A percentile compares a stretch with the other conserved stretches of the same genome.
Conservation (phyloP, 768 basidiomycete species). For the Strobilomyces dryophilus region DNA sequence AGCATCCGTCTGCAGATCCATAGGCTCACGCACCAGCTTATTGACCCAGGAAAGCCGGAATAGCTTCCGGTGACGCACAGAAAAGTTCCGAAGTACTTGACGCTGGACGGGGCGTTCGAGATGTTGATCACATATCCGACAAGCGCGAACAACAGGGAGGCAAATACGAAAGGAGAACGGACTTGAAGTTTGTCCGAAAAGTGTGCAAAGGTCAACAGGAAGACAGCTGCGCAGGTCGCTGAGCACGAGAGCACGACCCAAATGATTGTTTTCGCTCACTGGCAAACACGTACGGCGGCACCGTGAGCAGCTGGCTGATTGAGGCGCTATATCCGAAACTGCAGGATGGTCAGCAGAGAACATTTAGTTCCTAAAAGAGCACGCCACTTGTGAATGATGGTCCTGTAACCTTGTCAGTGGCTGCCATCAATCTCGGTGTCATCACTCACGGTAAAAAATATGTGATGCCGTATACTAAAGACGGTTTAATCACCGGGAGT, state of each 20-base stretch:
- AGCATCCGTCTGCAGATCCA: not conserved
- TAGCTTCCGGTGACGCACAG: not conserved
- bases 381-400: not conserved
- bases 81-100: conserved; percentile 5
- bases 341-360: not conserved
- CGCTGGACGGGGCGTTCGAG: not conserved
- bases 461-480: conserved; percentile 1
- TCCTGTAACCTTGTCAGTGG: not conserved
- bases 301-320: conserved; percentile 1
- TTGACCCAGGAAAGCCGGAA: not conserved
- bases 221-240: not conserved
- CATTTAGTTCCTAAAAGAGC: no score
- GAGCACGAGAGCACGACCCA: not conserved
- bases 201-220: not conserved
- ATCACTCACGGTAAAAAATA: conserved; percentile 3
- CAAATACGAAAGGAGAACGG: not conserved
- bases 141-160: not conserved
- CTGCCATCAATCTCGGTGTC: not conserved
- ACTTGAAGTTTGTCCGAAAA: conserved; percentile 1
- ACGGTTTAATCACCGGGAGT: not conserved
- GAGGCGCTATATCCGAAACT: conserved; percentile 1
- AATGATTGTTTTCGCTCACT: not conserved
- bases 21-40: not conserved
- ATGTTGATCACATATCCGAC: conserved; percentile 1
- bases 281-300: not conserved